A percentile compares a stretch with the other conserved stretches of the same genome.
Evolutionary conservation across 1,284 basidiomycete species (phyloP).

Genomic region (Puccinia coronata): DNA sequence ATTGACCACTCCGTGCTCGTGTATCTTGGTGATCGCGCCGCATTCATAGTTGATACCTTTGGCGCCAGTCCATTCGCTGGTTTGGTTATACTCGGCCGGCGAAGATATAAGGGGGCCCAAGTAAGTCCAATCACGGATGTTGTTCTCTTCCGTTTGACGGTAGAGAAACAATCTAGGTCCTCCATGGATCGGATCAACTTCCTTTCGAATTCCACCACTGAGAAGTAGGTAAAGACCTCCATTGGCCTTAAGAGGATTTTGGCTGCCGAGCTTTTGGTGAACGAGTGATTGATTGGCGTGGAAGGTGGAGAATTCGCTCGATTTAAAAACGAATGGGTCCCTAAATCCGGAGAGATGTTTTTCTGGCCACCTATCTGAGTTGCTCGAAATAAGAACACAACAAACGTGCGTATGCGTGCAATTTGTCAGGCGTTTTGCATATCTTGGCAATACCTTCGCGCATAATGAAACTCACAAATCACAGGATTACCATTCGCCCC

Average conservation of each 20-base stretch:
- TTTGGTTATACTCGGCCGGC: conserved; percentile 28
- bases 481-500: conserved; percentile 53
- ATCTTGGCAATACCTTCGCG: too few species aligned
- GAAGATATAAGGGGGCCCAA: conserved; percentile 51
- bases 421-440: not conserved
- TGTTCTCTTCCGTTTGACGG: conserved; percentile 52
- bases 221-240: conserved; percentile 52
- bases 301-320: conserved; percentile 49
- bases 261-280: conserved; percentile 14
- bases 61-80: conserved; percentile 52
- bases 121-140: conserved; percentile 53
- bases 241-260: conserved; percentile 22
- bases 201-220: conserved; percentile 52
- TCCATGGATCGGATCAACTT: conserved; percentile 24
- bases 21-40: conserved; percentile 51
- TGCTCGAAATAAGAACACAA: not conserved
- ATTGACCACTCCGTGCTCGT: conserved; percentile 51
- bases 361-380: conserved; percentile 41
- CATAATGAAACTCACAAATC: conserved; percentile 51
- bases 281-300: conserved; percentile 42
- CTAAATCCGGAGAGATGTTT: conserved; percentile 52
- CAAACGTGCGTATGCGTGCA: too few species aligned
- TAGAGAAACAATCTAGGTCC: conserved; percentile 54
- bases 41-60: conserved; percentile 53
- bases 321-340: conserved; percentile 54